A percentile compares a stretch with the other conserved stretches of the same genome.
phyloP scores from a whole-genome alignment of 2,329 filamentous ascomycete species.

The Alternaria gansuensis region DNA sequence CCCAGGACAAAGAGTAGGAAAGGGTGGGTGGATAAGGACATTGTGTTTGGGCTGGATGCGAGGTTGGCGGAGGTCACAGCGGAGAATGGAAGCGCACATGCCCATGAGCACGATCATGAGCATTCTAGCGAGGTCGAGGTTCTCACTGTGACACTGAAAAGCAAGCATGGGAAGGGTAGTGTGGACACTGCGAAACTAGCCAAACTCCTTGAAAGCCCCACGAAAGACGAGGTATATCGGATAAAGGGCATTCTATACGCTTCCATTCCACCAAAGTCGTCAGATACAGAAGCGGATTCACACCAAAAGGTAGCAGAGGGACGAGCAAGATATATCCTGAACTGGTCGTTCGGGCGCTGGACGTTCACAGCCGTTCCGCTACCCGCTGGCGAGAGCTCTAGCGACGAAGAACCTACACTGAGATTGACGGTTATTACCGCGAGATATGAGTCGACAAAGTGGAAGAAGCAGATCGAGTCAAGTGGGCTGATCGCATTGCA shows the following conservation, averaged over 20 bases:
- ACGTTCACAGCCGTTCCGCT: conserved; percentile 75
- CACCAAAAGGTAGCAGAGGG: conserved; percentile 50
- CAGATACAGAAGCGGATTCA: conserved; percentile 48
- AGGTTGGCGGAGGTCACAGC: conserved; percentile 68
- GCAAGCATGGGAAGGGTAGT: conserved; percentile 62
- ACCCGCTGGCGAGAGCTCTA: conserved; percentile 34
- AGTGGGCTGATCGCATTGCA: conserved; percentile 56
- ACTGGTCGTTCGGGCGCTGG: conserved; percentile 98
- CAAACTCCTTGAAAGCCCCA: conserved; percentile 72
- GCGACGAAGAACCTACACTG: conserved; percentile 64
- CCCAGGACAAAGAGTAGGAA: conserved; percentile 86
- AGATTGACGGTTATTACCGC: conserved; percentile 80
- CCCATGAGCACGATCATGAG: conserved; percentile 59
- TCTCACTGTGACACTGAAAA: conserved; percentile 74
- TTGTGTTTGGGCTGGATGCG: conserved; percentile 88
- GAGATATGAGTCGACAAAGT: conserved; percentile 76
- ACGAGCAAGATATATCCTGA: conserved; percentile 79
- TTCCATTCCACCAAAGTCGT: conserved; percentile 58
- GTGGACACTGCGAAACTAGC: conserved; percentile 65
- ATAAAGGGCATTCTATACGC: conserved; percentile 78
- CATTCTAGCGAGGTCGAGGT: conserved; percentile 92
- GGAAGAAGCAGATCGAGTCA: conserved; percentile 75
- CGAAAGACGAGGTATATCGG: conserved; percentile 93
- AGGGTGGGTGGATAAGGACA: conserved; percentile 78
- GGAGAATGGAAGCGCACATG: conserved; percentile 54